Base-by-base conservation (phyloP, 2,329 filamentous ascomycete species). In the Emericellopsis atlantica region DNA sequence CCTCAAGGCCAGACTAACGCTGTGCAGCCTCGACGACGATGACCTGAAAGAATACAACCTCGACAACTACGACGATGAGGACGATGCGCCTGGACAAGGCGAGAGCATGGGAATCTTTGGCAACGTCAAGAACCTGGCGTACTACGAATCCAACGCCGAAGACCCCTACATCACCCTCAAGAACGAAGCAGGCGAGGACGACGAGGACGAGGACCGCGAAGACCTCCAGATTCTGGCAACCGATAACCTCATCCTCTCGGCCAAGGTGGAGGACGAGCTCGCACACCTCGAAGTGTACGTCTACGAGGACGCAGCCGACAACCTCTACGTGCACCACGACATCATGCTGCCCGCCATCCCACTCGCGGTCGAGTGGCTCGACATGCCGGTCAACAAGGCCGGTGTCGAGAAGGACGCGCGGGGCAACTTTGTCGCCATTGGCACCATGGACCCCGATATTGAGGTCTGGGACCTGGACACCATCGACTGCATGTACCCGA, bases 271-370 rank as follows among this genome's bases (percentile, higher is more conserved):
- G 62, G 92, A 98, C 53, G 92, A 98, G 58, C 81, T 98, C 45
- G 90, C 92, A 15, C 90, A 96, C 61, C 71, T 98, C 22, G 92
- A 98, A 60, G 84, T 96, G 16, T 95, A 96, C 55, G 88, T 98
- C 23, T 98, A 96, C 64, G 92, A 98, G 61, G 92, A 96, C 52
- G 79, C 79, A 46, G 84, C 81, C 36, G 92, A 96, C 64, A 98
- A 98, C 59, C 80, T 98, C 45, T 98, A 98, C 60, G 90, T 98
- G 21, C 92, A 98, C 66, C 92, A 98, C 73, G 92, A 98, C 62
- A 94, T 98, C 53, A 96, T 98, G 90, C 75, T 98, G 42, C 92
- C 92, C 26, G 90, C 90, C 21, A 95, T 98, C 55, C 92, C 92
- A 10, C 77, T 98, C 6, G 92, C 87, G 54, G 75, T 96, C 33